phyloP scores from a whole-genome alignment of 345 rosid genomes.

The Orychophragmus violaceus region DNA sequence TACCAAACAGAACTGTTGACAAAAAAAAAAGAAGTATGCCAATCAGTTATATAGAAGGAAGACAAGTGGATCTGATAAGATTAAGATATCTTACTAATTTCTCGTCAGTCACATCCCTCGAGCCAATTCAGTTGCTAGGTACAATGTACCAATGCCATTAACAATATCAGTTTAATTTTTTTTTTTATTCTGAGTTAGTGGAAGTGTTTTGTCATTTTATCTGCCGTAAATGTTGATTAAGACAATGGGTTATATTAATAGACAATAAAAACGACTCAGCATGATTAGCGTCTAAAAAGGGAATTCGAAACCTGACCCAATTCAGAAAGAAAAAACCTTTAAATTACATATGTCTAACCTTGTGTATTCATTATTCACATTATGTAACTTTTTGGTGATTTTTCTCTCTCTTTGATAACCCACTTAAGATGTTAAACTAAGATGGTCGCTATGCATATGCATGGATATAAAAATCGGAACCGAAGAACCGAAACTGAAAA shows the following conservation, averaged over 20 bases:
- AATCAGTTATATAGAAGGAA: neutral
- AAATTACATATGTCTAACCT: neutral
- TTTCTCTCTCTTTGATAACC: neutral
- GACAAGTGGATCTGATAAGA: neutral
- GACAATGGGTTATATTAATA: neutral
- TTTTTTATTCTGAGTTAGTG: neutral
- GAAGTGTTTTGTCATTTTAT: neutral
- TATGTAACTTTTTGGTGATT: neutral
- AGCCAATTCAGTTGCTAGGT: neutral
- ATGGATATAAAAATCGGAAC: too few relatives aligned
- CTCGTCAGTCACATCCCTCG: neutral
- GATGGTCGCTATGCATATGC: neutral
- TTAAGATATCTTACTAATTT: neutral
- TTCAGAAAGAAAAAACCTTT: slow-evolving; percentile 1
- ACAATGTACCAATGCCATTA: slow-evolving; percentile 1
- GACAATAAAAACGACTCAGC: neutral
- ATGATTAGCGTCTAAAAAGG: slow-evolving; percentile 19
- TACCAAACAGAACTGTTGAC: neutral
- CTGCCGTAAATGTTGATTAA: neutral
- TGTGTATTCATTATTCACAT: neutral
- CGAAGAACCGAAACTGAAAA: too few relatives aligned
- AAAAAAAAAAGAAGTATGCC: too few relatives aligned
- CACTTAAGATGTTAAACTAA: neutral
- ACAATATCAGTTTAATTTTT: neutral
- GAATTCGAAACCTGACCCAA: slow-evolving; percentile 9